Evolutionary conservation across 148 eudicot genomes (phyloP).

Genomic region (Oxyria digyna): DNA sequence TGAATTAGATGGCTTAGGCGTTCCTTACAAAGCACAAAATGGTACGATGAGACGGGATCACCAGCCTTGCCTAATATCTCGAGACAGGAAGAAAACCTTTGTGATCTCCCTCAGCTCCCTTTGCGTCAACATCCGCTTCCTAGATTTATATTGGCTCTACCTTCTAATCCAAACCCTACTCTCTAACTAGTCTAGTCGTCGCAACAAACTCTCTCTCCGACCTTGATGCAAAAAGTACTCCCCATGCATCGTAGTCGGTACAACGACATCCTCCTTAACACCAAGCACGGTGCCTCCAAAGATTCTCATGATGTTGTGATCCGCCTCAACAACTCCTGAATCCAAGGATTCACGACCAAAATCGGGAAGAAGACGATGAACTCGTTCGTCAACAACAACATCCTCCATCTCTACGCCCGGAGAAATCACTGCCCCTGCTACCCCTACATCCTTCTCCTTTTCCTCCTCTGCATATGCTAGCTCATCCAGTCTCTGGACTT

Average conservation of each 20-base stretch:
- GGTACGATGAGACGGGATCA: too few relatives aligned
- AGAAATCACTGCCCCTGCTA: slow-evolving; percentile 68
- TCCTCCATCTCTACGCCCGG: slow-evolving; percentile 62
- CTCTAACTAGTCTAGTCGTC: slow-evolving; percentile 35
- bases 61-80: too few relatives aligned
- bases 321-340: slow-evolving; percentile 71
- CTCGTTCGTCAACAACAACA: slow-evolving; percentile 81
- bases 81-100: too few relatives aligned
- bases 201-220: background rate
- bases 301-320: slow-evolving; percentile 69
- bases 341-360: slow-evolving; percentile 21
- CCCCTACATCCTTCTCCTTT: slow-evolving; percentile 49
- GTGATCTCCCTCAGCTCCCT: slow-evolving; percentile 21
- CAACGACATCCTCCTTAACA: slow-evolving; percentile 66
- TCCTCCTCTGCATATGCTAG: slow-evolving; percentile 78
- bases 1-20: too few relatives aligned
- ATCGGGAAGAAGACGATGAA: slow-evolving; percentile 65
- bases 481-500: slow-evolving; percentile 66
- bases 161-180: slow-evolving; percentile 27
- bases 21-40: too few relatives aligned
- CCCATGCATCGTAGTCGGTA: slow-evolving; percentile 86
- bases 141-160: slow-evolving; percentile 27
- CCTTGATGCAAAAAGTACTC: slow-evolving; percentile 19
- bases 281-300: slow-evolving; percentile 41
- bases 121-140: slow-evolving; percentile 28